Conservation (phyloP, 202 grass and related monocot genomes). For the Elaeis oleifera region DNA sequence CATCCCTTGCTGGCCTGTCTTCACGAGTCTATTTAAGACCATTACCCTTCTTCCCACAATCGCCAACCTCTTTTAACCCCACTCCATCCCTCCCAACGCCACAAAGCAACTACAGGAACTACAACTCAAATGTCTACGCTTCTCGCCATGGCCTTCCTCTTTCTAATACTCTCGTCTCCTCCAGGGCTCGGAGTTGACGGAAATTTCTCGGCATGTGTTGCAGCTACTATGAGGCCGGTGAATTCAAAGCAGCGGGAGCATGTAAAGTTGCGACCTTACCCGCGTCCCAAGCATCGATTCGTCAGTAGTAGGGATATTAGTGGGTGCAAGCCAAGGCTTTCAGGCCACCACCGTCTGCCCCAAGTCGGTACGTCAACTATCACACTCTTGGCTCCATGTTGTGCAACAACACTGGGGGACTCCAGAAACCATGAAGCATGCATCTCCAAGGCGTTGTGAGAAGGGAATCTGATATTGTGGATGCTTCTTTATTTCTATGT, state of each 20-base stretch:
- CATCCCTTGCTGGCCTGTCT: neutral
- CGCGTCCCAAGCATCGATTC: slow-evolving; percentile 1
- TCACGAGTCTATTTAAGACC: slow-evolving; percentile 46
- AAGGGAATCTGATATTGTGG: no score
- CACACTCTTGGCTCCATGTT: slow-evolving; percentile 48
- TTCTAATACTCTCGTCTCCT: slow-evolving; percentile 13
- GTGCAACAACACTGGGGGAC: slow-evolving; percentile 19
- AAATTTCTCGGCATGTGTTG: neutral
- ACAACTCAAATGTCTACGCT: slow-evolving; percentile 11
- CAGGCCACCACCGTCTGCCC: slow-evolving; percentile 57
- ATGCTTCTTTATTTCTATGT: no score
- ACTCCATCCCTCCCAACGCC: neutral
- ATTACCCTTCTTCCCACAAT: slow-evolving; percentile 5
- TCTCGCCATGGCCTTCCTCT: slow-evolving; percentile 18
- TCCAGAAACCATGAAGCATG: slow-evolving; percentile 18
- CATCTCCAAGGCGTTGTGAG: neutral
- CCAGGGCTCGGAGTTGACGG: neutral
- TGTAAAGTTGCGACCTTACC: slow-evolving; percentile 12
- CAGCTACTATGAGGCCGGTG: no score
- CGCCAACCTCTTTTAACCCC: neutral
- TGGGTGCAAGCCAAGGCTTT: slow-evolving; percentile 57
- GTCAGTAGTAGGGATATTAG: slow-evolving; percentile 27
- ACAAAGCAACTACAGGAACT: neutral
- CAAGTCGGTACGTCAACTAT: slow-evolving; percentile 77
- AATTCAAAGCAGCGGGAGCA: neutral